Evolutionary conservation across 441 rosid genomes (phyloP), one percentile per base, ranked within the genome.

Genomic region (Codiaeum variegatum): DNA sequence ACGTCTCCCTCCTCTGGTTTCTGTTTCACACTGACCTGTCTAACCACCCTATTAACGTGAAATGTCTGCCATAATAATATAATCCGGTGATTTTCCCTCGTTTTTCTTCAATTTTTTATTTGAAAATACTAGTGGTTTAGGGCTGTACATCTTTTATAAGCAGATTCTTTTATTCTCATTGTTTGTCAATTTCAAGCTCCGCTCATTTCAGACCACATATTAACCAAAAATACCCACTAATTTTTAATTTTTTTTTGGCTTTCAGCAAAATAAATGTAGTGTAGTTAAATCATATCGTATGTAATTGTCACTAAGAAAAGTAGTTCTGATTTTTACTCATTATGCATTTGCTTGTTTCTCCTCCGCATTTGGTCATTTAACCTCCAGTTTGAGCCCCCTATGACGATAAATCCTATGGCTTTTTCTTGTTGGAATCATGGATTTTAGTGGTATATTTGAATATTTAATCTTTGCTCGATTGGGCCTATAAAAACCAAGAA

Each of bases 341-440:
- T 31, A 15, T 31, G 42, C 1, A n/a, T 23, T 18, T 49, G 15
- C 31, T 49, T 23, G 24, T 19, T 51, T 69, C 7, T 12, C 32
- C 19, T 32, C 23, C 55, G 10, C 24, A 49, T 31, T 47, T 62
- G 3, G 11, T 10, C 23, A 62, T 31, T 28, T 49, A 29, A 54
- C 11, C 62, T 64, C 55, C 42, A 24, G 78, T 71, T 60, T 36
- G 44, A 40, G 11, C 9, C 13, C 0, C 44, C 13, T 3, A 42
- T 16, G 52, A 9, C 82, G 81, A 72, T 75, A 67, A 69, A 38
- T 74, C 69, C 82, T 46, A 81, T 11, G 49, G 15, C 21, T 11
- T 40, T 61, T 67, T 72, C 82, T 78, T 76, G 82, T 70, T 76
- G 18, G 58, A 32, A 76, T 65, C 54, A 23, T 42, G 15, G 24